phyloP scores from a whole-genome alignment of 345 rosid species.

The Syzygium aromaticum region DNA sequence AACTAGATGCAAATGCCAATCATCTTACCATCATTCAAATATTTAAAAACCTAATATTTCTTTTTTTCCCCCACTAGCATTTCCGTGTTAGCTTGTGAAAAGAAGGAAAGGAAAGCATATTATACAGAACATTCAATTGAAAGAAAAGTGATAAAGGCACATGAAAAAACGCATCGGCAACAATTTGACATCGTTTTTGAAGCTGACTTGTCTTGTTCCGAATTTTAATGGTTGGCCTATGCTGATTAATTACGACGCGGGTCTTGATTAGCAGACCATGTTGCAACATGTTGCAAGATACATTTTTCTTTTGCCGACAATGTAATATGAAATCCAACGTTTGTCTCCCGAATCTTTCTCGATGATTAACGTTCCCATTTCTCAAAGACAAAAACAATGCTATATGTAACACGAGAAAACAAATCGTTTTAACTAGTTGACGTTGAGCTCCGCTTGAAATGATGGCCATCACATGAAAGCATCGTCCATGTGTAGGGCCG shows the following conservation, averaged over 20 bases:
- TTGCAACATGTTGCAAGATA: background rate
- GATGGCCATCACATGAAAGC: background rate
- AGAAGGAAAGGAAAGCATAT: background rate
- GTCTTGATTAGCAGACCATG: background rate
- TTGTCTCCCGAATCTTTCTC: background rate
- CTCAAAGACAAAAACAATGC: background rate
- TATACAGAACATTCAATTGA: background rate
- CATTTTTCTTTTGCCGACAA: background rate
- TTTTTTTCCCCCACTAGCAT: background rate
- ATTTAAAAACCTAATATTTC: background rate
- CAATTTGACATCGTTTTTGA: background rate
- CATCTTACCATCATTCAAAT: background rate
- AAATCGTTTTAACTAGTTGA: background rate
- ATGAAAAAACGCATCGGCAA: background rate
- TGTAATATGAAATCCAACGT: background rate
- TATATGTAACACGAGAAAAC: background rate
- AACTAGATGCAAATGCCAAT: background rate
- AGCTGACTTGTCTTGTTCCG: background rate
- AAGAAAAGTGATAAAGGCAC: background rate
- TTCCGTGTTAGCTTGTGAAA: background rate
- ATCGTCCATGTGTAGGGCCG: background rate
- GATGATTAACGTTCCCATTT: background rate
- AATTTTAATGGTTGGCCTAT: background rate
- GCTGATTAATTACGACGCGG: background rate
- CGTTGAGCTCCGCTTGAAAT: background rate